A percentile compares a stretch with the other conserved stretches of the same genome.
phyloP scores from a whole-genome alignment of 108 stramenopile genomes.

The Cylindrotheca closterium region DNA sequence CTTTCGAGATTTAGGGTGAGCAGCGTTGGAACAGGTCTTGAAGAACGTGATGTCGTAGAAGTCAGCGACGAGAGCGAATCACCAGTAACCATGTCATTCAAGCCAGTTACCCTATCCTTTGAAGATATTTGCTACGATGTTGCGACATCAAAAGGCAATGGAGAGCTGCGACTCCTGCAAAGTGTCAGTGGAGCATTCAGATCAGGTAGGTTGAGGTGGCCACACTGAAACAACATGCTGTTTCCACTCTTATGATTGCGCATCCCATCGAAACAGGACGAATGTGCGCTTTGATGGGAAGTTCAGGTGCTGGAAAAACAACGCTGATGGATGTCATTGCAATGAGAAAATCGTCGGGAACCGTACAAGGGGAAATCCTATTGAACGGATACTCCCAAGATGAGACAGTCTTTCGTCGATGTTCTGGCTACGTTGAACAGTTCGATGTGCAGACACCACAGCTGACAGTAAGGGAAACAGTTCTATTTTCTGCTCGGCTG shows the following conservation, averaged over 20 bases:
- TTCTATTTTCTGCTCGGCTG: slow-evolving; percentile 85
- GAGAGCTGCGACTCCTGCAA: slow-evolving; percentile 54
- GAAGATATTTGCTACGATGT: slow-evolving; percentile 71
- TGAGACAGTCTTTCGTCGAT: slow-evolving; percentile 50
- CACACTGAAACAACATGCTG: background rate
- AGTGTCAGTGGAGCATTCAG: slow-evolving; percentile 62
- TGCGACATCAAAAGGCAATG: slow-evolving; percentile 54
- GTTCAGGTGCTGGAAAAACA: slow-evolving; percentile 37
- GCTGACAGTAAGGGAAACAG: slow-evolving; percentile 82
- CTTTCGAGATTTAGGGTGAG: slow-evolving; percentile 25
- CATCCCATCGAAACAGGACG: slow-evolving; percentile 41
- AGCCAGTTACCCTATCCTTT: slow-evolving; percentile 67
- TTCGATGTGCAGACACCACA: slow-evolving; percentile 84
- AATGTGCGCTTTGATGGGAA: slow-evolving; percentile 75
- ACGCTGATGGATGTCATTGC: slow-evolving; percentile 70
- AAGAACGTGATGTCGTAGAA: slow-evolving; percentile 1
- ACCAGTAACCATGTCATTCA: slow-evolving; percentile 55
- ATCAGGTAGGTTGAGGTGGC: slow-evolving; percentile 7
- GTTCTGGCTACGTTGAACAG: slow-evolving; percentile 91
- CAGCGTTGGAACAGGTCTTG: slow-evolving; percentile 15
- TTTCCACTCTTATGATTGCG: background rate
- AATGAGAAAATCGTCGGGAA: slow-evolving; percentile 57
- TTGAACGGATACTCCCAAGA: slow-evolving; percentile 70
- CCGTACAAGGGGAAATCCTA: slow-evolving; percentile 60
- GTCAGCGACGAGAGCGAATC: slow-evolving; percentile 8